Base-by-base conservation (phyloP, 495 filamentous ascomycete genomes). In the Penicillium herquei region DNA sequence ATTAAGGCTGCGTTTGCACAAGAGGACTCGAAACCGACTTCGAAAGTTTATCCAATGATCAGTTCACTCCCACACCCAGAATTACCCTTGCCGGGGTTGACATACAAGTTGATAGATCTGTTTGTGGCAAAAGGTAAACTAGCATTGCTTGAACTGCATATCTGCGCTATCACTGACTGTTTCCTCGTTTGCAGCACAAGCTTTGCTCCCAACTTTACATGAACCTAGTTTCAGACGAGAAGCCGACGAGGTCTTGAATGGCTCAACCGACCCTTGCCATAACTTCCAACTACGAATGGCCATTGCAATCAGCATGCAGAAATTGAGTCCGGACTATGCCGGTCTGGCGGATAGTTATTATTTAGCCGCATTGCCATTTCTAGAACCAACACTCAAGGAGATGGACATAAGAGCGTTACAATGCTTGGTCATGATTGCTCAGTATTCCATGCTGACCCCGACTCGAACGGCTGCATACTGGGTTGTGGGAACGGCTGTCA, bases 331-430 rank as follows among this genome's bases (percentile, higher is more conserved):
- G 2, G 82, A 83, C 44, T 96, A 89, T 67, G 89, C 90, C 35
- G 89, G 89, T 42, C 78, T 96, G 35, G 92, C 92, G 33, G 92
- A 98, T 68, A 89, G 88, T 61, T 96, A 92, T 71, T 98, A 96
- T 63, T 81, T 95, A 5, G 87, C 90, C 12, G 92, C 93, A 10
- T 81, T 96, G 65, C 84, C 84, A 32, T 87, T 84, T 58, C 81
- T 96, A 43, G 90, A 96, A 61, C 81, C 80, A 1, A 84, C 92
- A 11, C 76, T 96, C 37, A 81, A 84, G 54, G 81, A 84, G 12
- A 95, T 92, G 79, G 88, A 96, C 63, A 66, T 96, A 13, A 87
- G 83, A 62, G 92, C 93, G 0, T 73, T 98, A n/a, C 93, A 98
- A 70, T 96, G 92, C 59, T 82, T 96, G 42, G 81, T 87, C 0